These are phyloP conservation scores for Rubus idaeus DNA, from an alignment of 306 rosid genomes.

Conservation along the genomic window DNA sequence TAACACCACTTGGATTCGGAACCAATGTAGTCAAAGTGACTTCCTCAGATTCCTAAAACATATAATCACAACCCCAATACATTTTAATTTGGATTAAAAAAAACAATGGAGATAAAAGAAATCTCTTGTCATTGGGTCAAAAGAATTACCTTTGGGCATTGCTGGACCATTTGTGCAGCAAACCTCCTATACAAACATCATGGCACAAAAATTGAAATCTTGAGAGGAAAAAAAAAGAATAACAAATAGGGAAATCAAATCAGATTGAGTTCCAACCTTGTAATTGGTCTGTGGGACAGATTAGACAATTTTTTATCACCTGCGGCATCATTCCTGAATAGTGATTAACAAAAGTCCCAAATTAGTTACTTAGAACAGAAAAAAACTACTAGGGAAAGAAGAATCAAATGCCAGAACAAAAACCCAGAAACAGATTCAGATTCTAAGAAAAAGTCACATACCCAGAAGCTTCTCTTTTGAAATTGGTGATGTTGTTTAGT, in stretches of 20 bases:
- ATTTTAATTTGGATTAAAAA: neutral
- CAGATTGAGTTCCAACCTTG: constrained; percentile 17
- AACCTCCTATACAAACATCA: constrained; percentile 46
- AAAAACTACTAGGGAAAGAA: neutral
- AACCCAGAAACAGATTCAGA: constrained; percentile 14
- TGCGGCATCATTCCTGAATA: constrained; percentile 4
- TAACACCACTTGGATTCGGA: constrained; percentile 4
- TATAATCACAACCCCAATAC: neutral
- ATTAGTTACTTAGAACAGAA: neutral
- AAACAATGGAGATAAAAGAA: neutral
- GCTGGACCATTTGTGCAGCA: constrained; percentile 53
- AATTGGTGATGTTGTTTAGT: constrained; percentile 31
- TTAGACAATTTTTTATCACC: neutral
- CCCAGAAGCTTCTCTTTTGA: constrained; percentile 35
- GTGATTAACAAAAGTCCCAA: neutral
- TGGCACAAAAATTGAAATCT: neutral
- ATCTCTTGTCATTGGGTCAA: neutral
- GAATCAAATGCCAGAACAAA: neutral
- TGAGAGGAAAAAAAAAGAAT: neutral
- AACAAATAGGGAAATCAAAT: neutral
- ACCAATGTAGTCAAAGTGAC: neutral
- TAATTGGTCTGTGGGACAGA: constrained; percentile 24
- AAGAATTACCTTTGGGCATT: constrained; percentile 28
- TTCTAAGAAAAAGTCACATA: neutral
- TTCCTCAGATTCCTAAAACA: constrained; percentile 13